A percentile compares a stretch with the other conserved stretches of the same genome.
Conservation (phyloP, 805 yeast genomes). For the Candida insectorum region DNA sequence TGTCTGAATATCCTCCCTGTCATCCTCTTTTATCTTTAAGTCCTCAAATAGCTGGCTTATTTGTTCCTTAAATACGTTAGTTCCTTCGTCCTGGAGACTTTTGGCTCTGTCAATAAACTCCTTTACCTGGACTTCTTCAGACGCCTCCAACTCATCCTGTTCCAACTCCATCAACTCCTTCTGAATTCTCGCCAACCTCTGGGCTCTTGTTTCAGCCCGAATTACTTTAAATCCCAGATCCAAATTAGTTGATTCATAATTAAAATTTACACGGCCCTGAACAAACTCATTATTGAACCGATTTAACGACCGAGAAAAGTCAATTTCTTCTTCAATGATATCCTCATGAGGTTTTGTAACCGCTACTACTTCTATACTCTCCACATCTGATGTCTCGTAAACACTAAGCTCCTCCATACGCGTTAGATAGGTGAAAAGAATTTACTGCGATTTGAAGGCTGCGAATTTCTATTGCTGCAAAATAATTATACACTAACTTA, state of each 20-base stretch:
- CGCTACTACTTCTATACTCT: slow-evolving; percentile 1
- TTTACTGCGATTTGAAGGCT: too few relatives aligned
- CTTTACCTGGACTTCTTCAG: neutral
- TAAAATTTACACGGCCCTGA: slow-evolving; percentile 31
- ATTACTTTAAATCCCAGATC: slow-evolving; percentile 20
- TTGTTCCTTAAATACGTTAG: neutral
- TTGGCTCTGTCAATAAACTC: too few relatives aligned
- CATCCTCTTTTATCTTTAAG: too few relatives aligned
- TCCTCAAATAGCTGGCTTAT: too few relatives aligned
- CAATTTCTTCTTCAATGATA: slow-evolving; percentile 17
- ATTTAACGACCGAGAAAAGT: slow-evolving; percentile 6
- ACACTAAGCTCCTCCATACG: slow-evolving; percentile 22
- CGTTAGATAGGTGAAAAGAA: too few relatives aligned
- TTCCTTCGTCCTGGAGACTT: too few relatives aligned
- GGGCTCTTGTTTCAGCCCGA: slow-evolving; percentile 32
- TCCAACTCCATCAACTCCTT: slow-evolving; percentile 38
- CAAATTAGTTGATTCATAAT: slow-evolving; percentile 26
- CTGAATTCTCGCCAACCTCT: slow-evolving; percentile 34
- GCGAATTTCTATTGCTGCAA: too few relatives aligned
- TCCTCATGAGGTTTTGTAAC: slow-evolving; percentile 2
- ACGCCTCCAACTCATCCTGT: slow-evolving; percentile 8
- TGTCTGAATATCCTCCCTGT: neutral
- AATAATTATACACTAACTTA: too few relatives aligned
- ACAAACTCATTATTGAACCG: slow-evolving; percentile 13
- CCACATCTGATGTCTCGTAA: slow-evolving; percentile 44